Percentiles rank a stretch among this genome's conserved stretches.
These are phyloP conservation scores for Ophiocytium majus DNA, from an alignment of 352 stramenopile species.

Conservation along the genomic window DNA sequence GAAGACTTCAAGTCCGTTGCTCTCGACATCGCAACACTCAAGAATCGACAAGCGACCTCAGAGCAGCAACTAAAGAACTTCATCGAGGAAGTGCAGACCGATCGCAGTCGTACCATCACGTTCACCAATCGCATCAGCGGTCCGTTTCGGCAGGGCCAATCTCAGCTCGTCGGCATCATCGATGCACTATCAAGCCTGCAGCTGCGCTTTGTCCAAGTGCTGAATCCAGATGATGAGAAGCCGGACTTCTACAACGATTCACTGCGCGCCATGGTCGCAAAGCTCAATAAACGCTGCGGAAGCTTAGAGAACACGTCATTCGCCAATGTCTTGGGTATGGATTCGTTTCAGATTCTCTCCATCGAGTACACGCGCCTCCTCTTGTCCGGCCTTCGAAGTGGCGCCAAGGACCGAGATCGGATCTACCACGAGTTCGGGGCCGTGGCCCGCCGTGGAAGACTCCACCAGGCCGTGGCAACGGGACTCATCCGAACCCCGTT, in stretches of 20 bases:
- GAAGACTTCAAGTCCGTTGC: neutral
- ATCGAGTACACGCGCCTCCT: neutral
- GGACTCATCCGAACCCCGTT: neutral
- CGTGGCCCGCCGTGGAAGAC: neutral
- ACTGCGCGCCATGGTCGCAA: neutral
- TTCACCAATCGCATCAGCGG: neutral
- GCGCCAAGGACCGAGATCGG: neutral
- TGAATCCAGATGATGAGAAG: neutral
- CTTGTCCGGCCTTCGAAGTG: neutral
- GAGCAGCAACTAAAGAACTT: neutral
- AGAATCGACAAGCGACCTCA: neutral
- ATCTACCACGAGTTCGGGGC: neutral
- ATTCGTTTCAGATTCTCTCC: constrained; percentile 6
- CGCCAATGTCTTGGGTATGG: neutral
- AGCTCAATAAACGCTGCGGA: constrained; percentile 4
- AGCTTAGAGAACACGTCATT: neutral
- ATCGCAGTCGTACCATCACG: neutral
- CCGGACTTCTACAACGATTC: constrained; percentile 1
- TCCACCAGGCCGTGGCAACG: neutral
- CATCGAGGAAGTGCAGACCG: neutral
- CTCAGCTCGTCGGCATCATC: neutral
- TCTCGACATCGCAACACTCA: neutral
- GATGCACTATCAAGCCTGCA: neutral
- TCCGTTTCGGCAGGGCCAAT: neutral
- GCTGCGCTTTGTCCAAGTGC: constrained; percentile 7